A percentile compares a stretch with the other conserved stretches of the same genome.
phyloP scores from a whole-genome alignment of 768 basidiomycete genomes.

The Serpula lacrymans region DNA sequence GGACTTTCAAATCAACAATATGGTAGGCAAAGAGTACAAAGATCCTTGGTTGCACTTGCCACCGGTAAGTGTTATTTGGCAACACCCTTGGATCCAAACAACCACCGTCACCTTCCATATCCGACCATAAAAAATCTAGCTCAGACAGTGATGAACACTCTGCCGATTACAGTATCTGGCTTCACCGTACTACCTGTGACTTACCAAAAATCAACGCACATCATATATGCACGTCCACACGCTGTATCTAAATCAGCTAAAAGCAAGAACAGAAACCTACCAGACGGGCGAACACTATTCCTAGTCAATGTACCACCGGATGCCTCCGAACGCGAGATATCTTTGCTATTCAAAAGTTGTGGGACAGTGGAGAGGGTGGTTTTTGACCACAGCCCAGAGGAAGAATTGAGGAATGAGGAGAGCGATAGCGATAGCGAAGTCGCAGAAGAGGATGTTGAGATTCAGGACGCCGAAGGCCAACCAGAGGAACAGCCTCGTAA shows the following conservation, averaged over 20 bases:
- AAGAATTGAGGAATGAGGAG: constrained; percentile 36
- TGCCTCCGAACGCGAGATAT: constrained; percentile 76
- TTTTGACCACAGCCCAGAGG: constrained; percentile 44
- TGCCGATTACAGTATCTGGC: constrained; percentile 26
- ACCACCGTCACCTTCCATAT: not conserved
- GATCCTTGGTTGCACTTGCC: too few relatives aligned
- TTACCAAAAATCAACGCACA: constrained; percentile 51
- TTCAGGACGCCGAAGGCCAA: constrained; percentile 1
- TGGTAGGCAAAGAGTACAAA: too few relatives aligned
- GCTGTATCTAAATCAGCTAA: constrained; percentile 37
- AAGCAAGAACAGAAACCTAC: constrained; percentile 23
- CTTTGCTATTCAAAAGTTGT: constrained; percentile 69
- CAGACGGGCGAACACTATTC: constrained; percentile 75
- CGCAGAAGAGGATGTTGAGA: constrained; percentile 13
- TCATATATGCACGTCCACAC: constrained; percentile 77
- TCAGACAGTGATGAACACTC: not conserved
- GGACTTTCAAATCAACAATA: too few relatives aligned
- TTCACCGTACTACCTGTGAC: constrained; percentile 36
- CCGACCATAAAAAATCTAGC: not conserved
- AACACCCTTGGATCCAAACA: constrained; percentile 9
- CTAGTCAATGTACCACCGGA: constrained; percentile 89
- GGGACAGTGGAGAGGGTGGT: constrained; percentile 77
- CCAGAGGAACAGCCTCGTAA: constrained; percentile 22
- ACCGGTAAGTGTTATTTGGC: too few relatives aligned
- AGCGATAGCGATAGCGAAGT: constrained; percentile 32